Evolutionary conservation across 441 rosid genomes (phyloP).

Genomic region (Erodium trifolium): DNA sequence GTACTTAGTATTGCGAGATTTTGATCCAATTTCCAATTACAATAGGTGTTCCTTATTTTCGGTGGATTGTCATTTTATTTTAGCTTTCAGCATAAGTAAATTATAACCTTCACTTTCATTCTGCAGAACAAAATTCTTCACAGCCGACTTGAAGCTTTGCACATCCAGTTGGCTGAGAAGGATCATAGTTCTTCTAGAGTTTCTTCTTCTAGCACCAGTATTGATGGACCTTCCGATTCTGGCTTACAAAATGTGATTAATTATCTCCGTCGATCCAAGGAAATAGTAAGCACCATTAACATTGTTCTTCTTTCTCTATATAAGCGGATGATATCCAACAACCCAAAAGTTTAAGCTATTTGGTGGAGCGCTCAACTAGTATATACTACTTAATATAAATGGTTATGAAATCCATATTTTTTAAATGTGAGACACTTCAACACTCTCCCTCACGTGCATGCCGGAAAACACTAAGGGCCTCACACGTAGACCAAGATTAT

Average conservation of each 20-base stretch:
- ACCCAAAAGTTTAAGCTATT: too few relatives aligned
- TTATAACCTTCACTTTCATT: constrained; percentile 13
- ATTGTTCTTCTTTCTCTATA: neutral
- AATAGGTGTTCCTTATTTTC: neutral
- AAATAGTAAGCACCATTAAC: constrained; percentile 50
- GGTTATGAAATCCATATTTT: too few relatives aligned
- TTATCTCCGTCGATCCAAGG: constrained; percentile 81
- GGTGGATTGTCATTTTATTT: neutral
- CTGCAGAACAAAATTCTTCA: constrained; percentile 83
- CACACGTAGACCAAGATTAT: too few relatives aligned
- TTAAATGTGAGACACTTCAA: too few relatives aligned
- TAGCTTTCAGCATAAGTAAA: neutral
- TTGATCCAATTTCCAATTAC: neutral
- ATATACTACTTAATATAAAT: too few relatives aligned
- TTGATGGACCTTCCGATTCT: constrained; percentile 44
- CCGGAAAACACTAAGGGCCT: too few relatives aligned
- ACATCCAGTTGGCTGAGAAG: constrained; percentile 75
- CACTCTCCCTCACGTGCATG: too few relatives aligned
- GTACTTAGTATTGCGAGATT: neutral
- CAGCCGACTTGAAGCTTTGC: constrained; percentile 81
- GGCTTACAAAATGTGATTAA: constrained; percentile 78
- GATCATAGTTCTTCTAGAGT: constrained; percentile 49
- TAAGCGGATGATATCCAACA: neutral
- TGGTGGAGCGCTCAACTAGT: too few relatives aligned
- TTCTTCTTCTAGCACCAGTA: constrained; percentile 30